These are phyloP conservation scores for Glomus cerebriforme DNA, from an alignment of 192 early-diverging fungal genomes.

Conservation along the genomic window DNA sequence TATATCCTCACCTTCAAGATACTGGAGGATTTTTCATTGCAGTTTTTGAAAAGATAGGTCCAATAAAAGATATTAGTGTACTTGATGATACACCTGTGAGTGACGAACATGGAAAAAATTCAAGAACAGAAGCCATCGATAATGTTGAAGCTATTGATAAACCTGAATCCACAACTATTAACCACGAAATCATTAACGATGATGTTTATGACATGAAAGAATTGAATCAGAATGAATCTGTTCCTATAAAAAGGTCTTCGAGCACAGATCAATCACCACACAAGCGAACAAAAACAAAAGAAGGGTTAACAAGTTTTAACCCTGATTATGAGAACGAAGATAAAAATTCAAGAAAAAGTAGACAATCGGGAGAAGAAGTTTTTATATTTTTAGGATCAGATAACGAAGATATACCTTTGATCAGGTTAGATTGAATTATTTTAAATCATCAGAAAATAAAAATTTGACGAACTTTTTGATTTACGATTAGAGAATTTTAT, in stretches of 20 bases:
- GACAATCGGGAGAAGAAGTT: constrained; percentile 71
- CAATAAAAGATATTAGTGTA: constrained; percentile 55
- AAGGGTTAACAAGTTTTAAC: constrained; percentile 13
- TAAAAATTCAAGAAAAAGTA: constrained; percentile 35
- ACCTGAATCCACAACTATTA: not conserved
- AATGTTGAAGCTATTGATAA: constrained; percentile 26
- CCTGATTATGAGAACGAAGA: constrained; percentile 31
- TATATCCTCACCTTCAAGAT: constrained; percentile 93
- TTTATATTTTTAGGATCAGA: constrained; percentile 78
- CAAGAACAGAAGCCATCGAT: constrained; percentile 8
- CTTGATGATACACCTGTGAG: constrained; percentile 47
- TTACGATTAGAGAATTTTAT: constrained; percentile 62
- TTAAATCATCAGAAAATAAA: not conserved
- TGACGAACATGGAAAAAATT: constrained; percentile 35
- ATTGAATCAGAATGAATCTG: not conserved
- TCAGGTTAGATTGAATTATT: constrained; percentile 46
- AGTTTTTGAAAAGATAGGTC: constrained; percentile 86
- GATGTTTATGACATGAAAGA: constrained; percentile 32
- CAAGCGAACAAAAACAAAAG: constrained; percentile 43
- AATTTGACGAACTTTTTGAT: not conserved
- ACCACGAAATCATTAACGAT: constrained; percentile 12
- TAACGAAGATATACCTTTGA: constrained; percentile 59
- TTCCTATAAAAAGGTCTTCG: not conserved
- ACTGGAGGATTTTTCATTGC: constrained; percentile 99
- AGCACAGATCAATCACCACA: not conserved